Evolutionary conservation across 73 alveolate genomes (phyloP).

Genomic region (Uronychia binucleata): DNA sequence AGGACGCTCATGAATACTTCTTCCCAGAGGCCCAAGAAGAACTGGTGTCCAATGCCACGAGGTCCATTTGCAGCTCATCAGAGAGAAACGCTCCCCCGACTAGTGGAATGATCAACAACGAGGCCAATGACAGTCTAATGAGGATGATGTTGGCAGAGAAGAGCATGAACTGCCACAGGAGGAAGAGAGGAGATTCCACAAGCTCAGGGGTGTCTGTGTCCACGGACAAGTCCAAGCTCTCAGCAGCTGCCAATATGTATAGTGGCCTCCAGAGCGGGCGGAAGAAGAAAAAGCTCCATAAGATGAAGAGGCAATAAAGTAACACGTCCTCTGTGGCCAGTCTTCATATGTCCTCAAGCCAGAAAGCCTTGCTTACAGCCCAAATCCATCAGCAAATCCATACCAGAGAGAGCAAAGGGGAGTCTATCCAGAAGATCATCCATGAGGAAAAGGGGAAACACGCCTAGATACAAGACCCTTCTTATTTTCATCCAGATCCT

Average conservation of each 20-base stretch:
- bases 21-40: background rate
- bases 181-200: background rate
- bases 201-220: background rate
- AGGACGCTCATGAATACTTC: background rate
- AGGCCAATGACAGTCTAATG: background rate
- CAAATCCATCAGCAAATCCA: background rate
- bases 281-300: background rate
- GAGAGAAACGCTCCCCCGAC: background rate
- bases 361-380: background rate
- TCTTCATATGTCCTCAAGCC: background rate
- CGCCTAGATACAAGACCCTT: background rate
- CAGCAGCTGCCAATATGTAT: background rate
- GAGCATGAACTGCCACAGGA: background rate
- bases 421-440: background rate
- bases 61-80: background rate
- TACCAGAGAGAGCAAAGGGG: background rate
- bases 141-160: conserved; percentile 2
- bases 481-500: background rate
- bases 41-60: background rate
- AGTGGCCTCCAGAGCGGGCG: background rate
- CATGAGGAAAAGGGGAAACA: background rate
- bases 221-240: background rate
- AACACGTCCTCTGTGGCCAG: background rate
- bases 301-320: background rate
- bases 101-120: background rate